Base-by-base conservation (phyloP, 2,329 filamentous ascomycete species). In the Trichoderma polysporum region DNA sequence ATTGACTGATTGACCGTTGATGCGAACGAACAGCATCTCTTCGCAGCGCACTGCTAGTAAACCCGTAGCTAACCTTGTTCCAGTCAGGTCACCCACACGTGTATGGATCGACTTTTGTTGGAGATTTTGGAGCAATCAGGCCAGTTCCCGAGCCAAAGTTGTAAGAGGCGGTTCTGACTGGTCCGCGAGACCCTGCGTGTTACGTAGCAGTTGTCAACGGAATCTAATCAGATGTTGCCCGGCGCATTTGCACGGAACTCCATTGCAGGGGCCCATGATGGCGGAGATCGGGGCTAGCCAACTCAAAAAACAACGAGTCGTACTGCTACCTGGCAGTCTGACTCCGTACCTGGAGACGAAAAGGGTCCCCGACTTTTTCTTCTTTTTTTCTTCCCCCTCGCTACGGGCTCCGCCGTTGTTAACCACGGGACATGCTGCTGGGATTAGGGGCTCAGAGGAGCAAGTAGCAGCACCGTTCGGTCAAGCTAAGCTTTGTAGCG, bases 261-360 rank as follows among this genome's bases (percentile, higher is more conserved):
- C 49, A 33, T 31, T 56, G 33, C 60, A 53, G 60, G 50, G 60
- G 22, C 22, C 60, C 60, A 35, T 52, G 60, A 52, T 63, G 60
- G 41, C 60, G 49, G 60, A 54, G 60, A 63, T 63, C 60, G 60
- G 25, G 39, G 49, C 60, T 63, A 63, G 60, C 15, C 60, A 54
- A 35, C 60, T 45, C 60, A 53, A 53, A 63, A 63, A 50, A 39
- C 39, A 62, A n/a, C n/a, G 25, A 22, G 13, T 22, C 13, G 60
- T 54, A 45, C 45, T 22, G 12, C 31, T n/a, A 54, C 53, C 13
- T 41, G 25, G 29, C 56, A 33, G 39, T 33, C 49, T 52, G n/a
- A 52, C 52, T 37, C 52, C 52, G 57, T 50, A 37, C 33, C 59
- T 53, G 33, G 15, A 33, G 27, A 53, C 19, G 53, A 56, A 25